These are phyloP conservation scores for Nannochloropsis oceanica DNA, from an alignment of 108 stramenopile species.

Conservation along the genomic window DNA sequence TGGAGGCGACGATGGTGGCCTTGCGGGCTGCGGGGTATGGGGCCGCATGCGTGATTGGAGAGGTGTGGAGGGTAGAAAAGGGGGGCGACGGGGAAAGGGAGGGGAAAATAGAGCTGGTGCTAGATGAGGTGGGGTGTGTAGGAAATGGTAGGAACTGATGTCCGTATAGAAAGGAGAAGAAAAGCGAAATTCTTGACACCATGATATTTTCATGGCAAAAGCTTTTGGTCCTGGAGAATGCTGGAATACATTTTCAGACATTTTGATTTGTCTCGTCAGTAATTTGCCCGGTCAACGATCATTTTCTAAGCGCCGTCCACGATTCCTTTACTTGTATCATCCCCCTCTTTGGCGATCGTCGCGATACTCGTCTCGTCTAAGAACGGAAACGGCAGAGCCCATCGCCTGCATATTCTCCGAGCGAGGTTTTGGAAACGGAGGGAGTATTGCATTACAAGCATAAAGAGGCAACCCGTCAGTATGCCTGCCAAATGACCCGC, in stretches of 20 bases:
- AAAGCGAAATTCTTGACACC: no score
- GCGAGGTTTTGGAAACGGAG: not conserved
- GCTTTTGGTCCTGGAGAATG: not conserved
- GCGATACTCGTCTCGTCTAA: not conserved
- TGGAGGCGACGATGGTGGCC: slow-evolving; percentile 5
- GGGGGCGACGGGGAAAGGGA: not conserved
- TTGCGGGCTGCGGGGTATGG: slow-evolving; percentile 20
- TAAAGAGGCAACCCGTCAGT: not conserved
- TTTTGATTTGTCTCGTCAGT: no score
- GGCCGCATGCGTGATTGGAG: slow-evolving; percentile 14
- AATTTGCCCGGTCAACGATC: no score
- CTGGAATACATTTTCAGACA: not conserved
- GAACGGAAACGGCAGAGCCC: not conserved
- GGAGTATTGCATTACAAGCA: not conserved
- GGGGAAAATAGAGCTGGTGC: not conserved
- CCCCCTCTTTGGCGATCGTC: not conserved
- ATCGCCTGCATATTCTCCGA: not conserved
- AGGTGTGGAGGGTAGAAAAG: not conserved
- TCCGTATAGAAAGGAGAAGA: not conserved
- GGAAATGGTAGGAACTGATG: no score
- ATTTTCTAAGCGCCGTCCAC: not conserved
- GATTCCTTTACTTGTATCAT: not conserved
- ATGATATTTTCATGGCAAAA: no score
- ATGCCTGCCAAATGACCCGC: not conserved
- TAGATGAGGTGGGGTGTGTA: not conserved